Conservation (phyloP, 352 stramenopile genomes). For the Phytopythium aichiense region DNA sequence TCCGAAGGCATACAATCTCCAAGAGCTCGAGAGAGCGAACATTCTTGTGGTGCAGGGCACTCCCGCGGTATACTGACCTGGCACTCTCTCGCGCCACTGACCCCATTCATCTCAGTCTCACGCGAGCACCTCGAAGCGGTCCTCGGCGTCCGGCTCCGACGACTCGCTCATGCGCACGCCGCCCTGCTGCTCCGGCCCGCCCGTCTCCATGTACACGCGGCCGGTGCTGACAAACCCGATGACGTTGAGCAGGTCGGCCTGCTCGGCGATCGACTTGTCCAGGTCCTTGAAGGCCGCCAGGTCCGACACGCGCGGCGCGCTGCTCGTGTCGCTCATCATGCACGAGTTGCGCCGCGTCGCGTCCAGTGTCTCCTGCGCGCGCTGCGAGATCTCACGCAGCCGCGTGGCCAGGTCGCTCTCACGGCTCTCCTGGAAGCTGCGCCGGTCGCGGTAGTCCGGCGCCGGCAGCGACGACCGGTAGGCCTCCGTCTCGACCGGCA, state of each 20-base stretch:
- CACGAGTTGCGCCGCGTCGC: conserved; percentile 65
- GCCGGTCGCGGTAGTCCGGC: conserved; percentile 11
- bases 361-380: conserved; percentile 59
- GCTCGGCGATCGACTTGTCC: conserved; percentile 70
- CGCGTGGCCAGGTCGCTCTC: conserved; percentile 49
- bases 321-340: conserved; percentile 77
- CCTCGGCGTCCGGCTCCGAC: conserved; percentile 39
- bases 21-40: background rate
- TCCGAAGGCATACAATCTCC: background rate
- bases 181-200: conserved; percentile 14
- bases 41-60: conserved; percentile 3
- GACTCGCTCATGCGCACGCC: conserved; percentile 67
- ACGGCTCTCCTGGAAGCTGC: conserved; percentile 33
- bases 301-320: conserved; percentile 57
- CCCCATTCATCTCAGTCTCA: background rate
- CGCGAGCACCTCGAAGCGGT: conserved; percentile 62
- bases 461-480: conserved; percentile 14
- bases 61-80: background rate
- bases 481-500: conserved; percentile 33
- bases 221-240: conserved; percentile 74
- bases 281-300: conserved; percentile 59
- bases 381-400: conserved; percentile 60
- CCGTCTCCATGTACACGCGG: conserved; percentile 72
- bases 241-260: conserved; percentile 69
- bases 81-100: background rate